Evolutionary conservation across 495 filamentous ascomycete species (phyloP).

Genomic region (Neurospora africana): DNA sequence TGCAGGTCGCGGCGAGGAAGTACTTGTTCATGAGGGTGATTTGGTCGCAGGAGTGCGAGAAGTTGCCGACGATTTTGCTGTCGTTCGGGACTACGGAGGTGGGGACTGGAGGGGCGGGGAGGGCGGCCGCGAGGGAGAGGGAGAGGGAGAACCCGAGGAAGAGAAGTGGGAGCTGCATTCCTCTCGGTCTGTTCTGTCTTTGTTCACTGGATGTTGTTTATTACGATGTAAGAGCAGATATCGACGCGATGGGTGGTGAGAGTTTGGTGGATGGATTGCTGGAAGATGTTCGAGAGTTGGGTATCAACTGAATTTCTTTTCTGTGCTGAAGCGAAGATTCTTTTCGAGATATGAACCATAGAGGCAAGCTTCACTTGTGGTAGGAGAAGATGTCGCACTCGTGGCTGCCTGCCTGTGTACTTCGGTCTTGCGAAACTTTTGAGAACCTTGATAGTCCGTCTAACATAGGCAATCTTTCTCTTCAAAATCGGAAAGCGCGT

Average conservation of each 20-base stretch:
- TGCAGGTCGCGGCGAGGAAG: conserved; percentile 8
- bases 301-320: background rate
- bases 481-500: background rate
- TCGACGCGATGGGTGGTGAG: background rate
- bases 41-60: conserved; percentile 10
- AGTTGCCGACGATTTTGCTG: background rate
- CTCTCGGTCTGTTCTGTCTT: background rate
- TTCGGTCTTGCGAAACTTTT: background rate
- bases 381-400: background rate
- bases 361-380: background rate
- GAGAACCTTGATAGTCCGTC: background rate
- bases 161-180: background rate
- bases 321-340: no score
- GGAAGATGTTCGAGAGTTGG: background rate
- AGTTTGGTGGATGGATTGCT: background rate
- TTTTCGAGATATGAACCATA: background rate
- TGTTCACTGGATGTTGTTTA: background rate
- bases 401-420: background rate
- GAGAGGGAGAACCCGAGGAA: no score
- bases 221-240: background rate
- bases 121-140: background rate
- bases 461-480: no score
- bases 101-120: background rate
- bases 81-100: background rate
- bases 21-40: conserved; percentile 3